Conservation (phyloP, 176 grass and related monocot species). For the Lolium rigidum region DNA sequence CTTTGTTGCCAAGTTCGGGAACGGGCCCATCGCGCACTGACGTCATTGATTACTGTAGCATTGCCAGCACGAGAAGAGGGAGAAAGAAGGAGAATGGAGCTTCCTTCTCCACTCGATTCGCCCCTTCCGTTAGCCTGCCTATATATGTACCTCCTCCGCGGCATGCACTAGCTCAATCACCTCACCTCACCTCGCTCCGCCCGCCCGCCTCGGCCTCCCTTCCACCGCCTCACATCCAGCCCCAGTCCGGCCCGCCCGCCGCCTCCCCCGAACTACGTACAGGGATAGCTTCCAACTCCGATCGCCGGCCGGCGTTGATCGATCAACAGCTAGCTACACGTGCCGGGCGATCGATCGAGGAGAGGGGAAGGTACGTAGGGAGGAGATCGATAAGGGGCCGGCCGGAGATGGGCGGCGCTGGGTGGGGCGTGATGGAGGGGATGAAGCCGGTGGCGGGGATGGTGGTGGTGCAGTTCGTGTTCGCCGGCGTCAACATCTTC, state of each 20-base stretch:
- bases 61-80: not conserved
- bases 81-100: not conserved
- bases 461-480: conserved; percentile 67
- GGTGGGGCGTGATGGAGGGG: conserved; percentile 40
- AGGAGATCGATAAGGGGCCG: not conserved
- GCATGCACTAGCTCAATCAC: not conserved
- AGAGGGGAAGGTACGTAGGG: not conserved
- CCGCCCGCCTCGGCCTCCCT: too few species aligned
- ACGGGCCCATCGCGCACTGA: not conserved
- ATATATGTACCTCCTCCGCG: not conserved
- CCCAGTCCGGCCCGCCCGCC: too few species aligned
- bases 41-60: conserved; percentile 16
- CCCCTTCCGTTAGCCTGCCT: not conserved
- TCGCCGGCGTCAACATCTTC: conserved; percentile 83
- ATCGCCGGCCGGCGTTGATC: not conserved
- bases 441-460: conserved; percentile 63
- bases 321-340: not conserved
- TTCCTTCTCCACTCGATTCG: conserved; percentile 17
- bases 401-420: not conserved
- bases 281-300: not conserved
- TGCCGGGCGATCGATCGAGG: not conserved
- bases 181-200: too few species aligned
- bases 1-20: too few species aligned
- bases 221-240: too few species aligned
- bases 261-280: too few species aligned